phyloP scores from a whole-genome alignment of 2,329 filamentous ascomycete genomes.

The Talaromyces pinophilus region DNA sequence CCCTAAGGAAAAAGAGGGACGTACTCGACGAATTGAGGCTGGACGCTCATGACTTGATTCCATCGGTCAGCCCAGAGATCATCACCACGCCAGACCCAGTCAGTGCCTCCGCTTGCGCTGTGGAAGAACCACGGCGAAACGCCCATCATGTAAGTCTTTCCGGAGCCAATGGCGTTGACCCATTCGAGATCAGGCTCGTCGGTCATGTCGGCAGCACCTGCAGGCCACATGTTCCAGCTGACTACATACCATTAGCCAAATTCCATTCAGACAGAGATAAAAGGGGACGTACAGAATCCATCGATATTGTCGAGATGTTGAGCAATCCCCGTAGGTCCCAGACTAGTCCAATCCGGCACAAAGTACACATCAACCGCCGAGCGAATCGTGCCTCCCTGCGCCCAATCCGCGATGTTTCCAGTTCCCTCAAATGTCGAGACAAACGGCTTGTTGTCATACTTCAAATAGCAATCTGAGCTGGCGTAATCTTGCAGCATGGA shows the following conservation, averaged over 20 bases:
- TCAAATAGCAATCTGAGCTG: slow-evolving; percentile 33
- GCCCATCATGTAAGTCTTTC: slow-evolving; percentile 54
- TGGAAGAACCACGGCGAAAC: slow-evolving; percentile 58
- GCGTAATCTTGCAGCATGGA: slow-evolving; percentile 29
- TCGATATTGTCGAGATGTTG: slow-evolving; percentile 37
- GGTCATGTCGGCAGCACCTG: slow-evolving; percentile 40
- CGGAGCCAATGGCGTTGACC: slow-evolving; percentile 35
- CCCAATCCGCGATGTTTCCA: slow-evolving; percentile 47
- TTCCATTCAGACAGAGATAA: background rate
- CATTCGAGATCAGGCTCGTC: slow-evolving; percentile 44
- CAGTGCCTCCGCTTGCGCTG: slow-evolving; percentile 42
- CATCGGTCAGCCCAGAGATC: slow-evolving; percentile 63
- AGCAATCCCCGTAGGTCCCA: slow-evolving; percentile 33
- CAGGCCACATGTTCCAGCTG: slow-evolving; percentile 49
- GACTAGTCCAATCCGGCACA: slow-evolving; percentile 50
- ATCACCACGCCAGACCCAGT: slow-evolving; percentile 65
- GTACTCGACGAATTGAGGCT: slow-evolving; percentile 54
- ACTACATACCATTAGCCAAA: slow-evolving; percentile 28
- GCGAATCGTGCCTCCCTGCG: slow-evolving; percentile 19
- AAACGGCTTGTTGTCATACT: slow-evolving; percentile 31
- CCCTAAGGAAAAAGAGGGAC: background rate
- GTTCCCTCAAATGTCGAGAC: slow-evolving; percentile 52
- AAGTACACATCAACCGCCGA: slow-evolving; percentile 43
- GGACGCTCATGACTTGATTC: slow-evolving; percentile 55
- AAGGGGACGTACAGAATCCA: slow-evolving; percentile 28